Base-by-base conservation (phyloP, 495 filamentous ascomycete genomes). In the Neurospora cerealis region DNA sequence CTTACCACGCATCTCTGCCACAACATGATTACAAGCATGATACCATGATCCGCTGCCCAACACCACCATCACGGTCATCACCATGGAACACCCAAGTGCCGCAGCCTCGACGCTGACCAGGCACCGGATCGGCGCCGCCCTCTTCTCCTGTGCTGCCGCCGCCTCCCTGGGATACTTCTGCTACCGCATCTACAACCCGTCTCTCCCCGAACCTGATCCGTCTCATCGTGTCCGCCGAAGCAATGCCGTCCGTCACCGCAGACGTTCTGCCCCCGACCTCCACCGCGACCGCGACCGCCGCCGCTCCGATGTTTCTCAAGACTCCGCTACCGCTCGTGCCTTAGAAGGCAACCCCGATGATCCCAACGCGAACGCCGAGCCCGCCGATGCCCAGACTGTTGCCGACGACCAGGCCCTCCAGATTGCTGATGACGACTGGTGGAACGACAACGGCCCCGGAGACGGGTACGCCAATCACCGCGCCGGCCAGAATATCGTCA, bases 401-500 rank as follows among this genome's bases (percentile, higher is more conserved):
- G 83, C 86, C 72, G 91, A 92, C 72, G 88, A 89, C 24, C 86
- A 78, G 44, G 74, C 87, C 73, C 88, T 86, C 74, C 85, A 89
- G 19, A 17, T 36, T 66, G 54, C 54, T 19, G 54, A 36, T 34
- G 88, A 87, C 72, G 89, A 90, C 86, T 82, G 86, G 83, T 85
- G 80, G 73, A 77, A 87, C 75, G 83, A 85, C 46, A 75, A 19
- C 69, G 75, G 71, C 21, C 77, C 81, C 79, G 75, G 78, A 74
- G 79, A 77, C 74, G 70, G 69, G 38, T 70, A 42, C 24, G 73
- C 71, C 69, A 87, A 89, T 54, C 86, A 86, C 44, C 85, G 90
- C n/a, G 89, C 89, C 73, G 90, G 91, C 54, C 91, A 92, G 77
- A 93, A 92, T 71, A 84, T 93, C 72, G 88, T 93, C 37, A 91